These are phyloP conservation scores for Xylariaceae sp. DNA, from an alignment of 2,329 filamentous ascomycete genomes.

Conservation along the genomic window DNA sequence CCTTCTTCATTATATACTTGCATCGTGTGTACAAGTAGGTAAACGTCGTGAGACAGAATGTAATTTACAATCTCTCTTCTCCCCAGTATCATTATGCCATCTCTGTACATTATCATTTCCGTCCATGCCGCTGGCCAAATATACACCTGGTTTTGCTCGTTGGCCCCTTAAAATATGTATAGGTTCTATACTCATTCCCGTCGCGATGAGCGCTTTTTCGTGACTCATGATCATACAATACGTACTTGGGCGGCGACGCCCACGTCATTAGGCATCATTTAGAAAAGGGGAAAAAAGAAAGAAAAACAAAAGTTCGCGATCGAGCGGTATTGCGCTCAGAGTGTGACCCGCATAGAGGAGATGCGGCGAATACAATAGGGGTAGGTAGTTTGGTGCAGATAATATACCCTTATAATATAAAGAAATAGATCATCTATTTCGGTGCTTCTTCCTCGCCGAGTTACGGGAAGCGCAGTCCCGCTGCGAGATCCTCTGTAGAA, in stretches of 20 bases:
- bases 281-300: background rate
- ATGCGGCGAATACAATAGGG: too few relatives aligned
- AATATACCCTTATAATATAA: too few relatives aligned
- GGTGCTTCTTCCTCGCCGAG: too few relatives aligned
- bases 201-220: conserved; percentile 2
- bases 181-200: conserved; percentile 1
- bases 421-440: too few relatives aligned
- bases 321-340: background rate
- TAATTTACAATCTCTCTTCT: background rate
- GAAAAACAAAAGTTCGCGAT: background rate
- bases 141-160: too few relatives aligned
- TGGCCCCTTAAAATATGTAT: background rate
- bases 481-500: too few relatives aligned
- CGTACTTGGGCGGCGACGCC: background rate
- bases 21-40: background rate
- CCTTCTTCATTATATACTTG: too few relatives aligned
- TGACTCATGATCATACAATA: background rate
- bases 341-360: background rate
- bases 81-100: background rate
- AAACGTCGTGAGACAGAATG: background rate
- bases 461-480: too few relatives aligned
- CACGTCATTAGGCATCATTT: background rate
- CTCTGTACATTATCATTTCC: background rate
- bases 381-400: too few relatives aligned
- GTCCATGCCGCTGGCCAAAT: too few relatives aligned